Evolutionary conservation across 306 rosid genomes (phyloP).

Genomic region (Corylus heterophylla): DNA sequence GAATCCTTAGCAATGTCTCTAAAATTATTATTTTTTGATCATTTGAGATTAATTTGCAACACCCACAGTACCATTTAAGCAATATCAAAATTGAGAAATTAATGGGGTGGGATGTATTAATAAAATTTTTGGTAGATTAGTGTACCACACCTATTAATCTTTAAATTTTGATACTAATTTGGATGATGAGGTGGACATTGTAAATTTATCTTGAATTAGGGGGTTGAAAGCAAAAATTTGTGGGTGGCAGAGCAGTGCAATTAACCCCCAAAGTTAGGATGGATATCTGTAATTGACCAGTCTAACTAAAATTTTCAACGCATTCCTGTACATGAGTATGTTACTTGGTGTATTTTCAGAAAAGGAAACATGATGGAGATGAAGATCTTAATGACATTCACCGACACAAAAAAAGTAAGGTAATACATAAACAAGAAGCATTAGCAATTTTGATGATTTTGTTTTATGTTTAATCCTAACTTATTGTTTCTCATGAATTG

Average conservation of each 20-base stretch:
- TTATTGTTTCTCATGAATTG: neutral
- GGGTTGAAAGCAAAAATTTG: neutral
- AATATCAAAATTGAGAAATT: neutral
- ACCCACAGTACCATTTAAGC: neutral
- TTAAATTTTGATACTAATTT: neutral
- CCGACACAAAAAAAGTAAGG: constrained; percentile 99
- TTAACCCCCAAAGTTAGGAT: neutral
- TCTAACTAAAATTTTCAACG: neutral
- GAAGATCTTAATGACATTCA: constrained; percentile 82
- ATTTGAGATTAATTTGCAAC: too few species aligned
- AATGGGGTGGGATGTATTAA: neutral
- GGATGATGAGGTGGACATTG: neutral
- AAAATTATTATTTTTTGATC: too few species aligned
- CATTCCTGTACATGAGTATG: constrained; percentile 14
- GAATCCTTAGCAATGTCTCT: neutral
- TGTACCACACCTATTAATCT: neutral
- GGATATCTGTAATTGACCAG: neutral
- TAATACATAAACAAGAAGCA: constrained; percentile 43
- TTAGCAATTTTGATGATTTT: constrained; percentile 14
- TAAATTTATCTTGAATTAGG: neutral
- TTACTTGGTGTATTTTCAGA: constrained; percentile 53
- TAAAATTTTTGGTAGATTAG: neutral
- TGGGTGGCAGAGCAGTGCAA: neutral
- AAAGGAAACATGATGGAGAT: constrained; percentile 98
- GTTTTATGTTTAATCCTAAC: neutral